Percentiles rank a stretch among this genome's conserved stretches.
These are phyloP conservation scores for Colletotrichum sp. DNA, from an alignment of 2,329 filamentous ascomycete genomes.

Conservation along the genomic window DNA sequence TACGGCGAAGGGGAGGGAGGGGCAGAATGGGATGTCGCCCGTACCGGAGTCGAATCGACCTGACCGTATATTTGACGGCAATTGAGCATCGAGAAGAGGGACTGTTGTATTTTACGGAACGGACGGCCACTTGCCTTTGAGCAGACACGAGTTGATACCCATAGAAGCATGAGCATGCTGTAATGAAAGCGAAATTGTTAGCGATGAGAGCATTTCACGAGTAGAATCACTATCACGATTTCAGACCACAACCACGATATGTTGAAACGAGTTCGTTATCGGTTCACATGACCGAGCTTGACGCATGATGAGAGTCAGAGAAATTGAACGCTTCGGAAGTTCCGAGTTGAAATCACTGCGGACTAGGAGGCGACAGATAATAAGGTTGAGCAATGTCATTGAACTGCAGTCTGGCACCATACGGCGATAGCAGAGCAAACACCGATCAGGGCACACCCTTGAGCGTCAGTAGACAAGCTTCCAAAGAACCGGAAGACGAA, in stretches of 20 bases:
- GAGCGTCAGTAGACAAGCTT: neutral
- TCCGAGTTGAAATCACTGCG: neutral
- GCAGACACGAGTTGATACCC: neutral
- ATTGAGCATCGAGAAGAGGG: neutral
- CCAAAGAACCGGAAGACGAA: neutral
- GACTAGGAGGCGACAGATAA: neutral
- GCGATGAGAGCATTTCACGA: neutral
- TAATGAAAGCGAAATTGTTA: neutral
- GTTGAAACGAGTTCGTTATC: neutral
- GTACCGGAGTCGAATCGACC: neutral
- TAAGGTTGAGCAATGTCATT: neutral
- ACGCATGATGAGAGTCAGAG: neutral
- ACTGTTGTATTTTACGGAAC: neutral
- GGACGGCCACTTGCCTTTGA: neutral
- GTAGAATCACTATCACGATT: neutral
- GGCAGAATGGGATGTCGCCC: neutral
- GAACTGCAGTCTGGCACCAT: neutral
- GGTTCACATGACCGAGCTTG: neutral
- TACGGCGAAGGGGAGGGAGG: neutral
- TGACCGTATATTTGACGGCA: constrained; percentile 11
- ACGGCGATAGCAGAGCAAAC: neutral
- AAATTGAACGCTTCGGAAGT: neutral
- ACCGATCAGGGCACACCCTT: neutral
- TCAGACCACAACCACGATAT: neutral
- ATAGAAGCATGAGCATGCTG: neutral